A percentile compares a stretch with the other conserved stretches of the same genome.
Evolutionary conservation across 1,284 basidiomycete species (phyloP).

Genomic region (Pseudomicrostroma phylloplanum): DNA sequence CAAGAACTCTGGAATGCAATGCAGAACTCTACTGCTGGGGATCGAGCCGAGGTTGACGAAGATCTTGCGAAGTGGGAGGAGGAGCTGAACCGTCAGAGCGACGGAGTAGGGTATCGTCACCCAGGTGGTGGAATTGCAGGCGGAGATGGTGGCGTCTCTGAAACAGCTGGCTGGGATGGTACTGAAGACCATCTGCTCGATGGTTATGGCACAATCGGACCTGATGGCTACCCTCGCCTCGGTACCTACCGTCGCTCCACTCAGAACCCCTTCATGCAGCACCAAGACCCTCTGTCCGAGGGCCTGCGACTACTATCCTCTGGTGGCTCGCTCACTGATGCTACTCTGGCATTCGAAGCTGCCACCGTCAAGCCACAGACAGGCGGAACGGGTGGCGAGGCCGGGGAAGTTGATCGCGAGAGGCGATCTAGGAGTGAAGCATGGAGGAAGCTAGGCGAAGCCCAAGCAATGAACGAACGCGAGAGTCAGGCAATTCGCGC

Average conservation of each 20-base stretch:
- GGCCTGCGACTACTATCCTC: slow-evolving; percentile 66
- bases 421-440: slow-evolving; percentile 62
- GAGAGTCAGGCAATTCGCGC: slow-evolving; percentile 58
- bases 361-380: slow-evolving; percentile 56
- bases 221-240: slow-evolving; percentile 41
- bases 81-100: slow-evolving; percentile 55
- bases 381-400: slow-evolving; percentile 55
- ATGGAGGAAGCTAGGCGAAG: slow-evolving; percentile 89
- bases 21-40: slow-evolving; percentile 28
- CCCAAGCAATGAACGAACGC: slow-evolving; percentile 88
- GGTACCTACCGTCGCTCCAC: slow-evolving; percentile 36
- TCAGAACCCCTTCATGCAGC: slow-evolving; percentile 64
- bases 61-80: slow-evolving; percentile 66
- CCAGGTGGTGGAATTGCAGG: slow-evolving; percentile 43
- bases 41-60: slow-evolving; percentile 30
- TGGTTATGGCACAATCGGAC: slow-evolving; percentile 36
- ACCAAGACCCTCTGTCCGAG: slow-evolving; percentile 55
- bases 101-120: slow-evolving; percentile 62
- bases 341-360: slow-evolving; percentile 74
- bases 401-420: slow-evolving; percentile 55
- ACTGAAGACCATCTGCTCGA: slow-evolving; percentile 40
- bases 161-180: slow-evolving; percentile 40
- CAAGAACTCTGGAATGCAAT: slow-evolving; percentile 48
- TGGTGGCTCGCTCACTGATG: slow-evolving; percentile 73
- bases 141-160: slow-evolving; percentile 30